Base-by-base conservation (phyloP, 2,329 filamentous ascomycete species). In the Aspergillus aculeatus region DNA sequence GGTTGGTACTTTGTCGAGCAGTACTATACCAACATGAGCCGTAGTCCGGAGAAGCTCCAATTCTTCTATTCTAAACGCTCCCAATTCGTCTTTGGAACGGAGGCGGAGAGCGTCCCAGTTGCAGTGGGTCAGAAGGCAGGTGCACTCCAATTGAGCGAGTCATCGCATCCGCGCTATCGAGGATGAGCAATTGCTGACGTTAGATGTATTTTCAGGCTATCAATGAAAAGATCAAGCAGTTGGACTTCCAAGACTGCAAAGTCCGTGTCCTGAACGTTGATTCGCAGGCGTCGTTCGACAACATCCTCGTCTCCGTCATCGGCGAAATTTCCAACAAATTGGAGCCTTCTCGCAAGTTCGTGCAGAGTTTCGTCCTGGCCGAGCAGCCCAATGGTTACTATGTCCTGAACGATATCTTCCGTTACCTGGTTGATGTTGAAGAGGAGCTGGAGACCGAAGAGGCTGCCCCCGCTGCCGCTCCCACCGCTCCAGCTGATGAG, bases 1-100 rank as follows among this genome's bases (percentile, higher is more conserved):
- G 95, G 92, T 78, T 99, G 95, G 95, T 98, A 94, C 82, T 99
- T 99, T 70, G 95, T 99, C 60, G 93, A 98, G 85, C 92, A 96
- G 79, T 99, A 97, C 84, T 99, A 99, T 81, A 98, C 91, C 69
- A 99, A 92, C 63, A 82, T 99, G 73, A 97, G 93, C 86, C 93
- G 94, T 80, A 90, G 83, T 67, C 93, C 95, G 23, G 92, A 96
- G 75, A 96, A 95, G 80, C 90, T 99, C 71, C 94, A 87, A 78
- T 87, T 98, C 56, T 99, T 97, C 84, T 98, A 98, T 81, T 90
- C 91, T 81, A 96, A 96, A 80, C 89, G 88, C 66, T 98, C 95
- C 58, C 93, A 97, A 79, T 94, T 96, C 71, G 92, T 98, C 63
- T 95, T 90, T 68, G 95, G 95, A 56, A 86, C 88, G 52, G 95